These are phyloP conservation scores for Globisporangium acanthophoron DNA, from an alignment of 352 stramenopile genomes.

Conservation along the genomic window DNA sequence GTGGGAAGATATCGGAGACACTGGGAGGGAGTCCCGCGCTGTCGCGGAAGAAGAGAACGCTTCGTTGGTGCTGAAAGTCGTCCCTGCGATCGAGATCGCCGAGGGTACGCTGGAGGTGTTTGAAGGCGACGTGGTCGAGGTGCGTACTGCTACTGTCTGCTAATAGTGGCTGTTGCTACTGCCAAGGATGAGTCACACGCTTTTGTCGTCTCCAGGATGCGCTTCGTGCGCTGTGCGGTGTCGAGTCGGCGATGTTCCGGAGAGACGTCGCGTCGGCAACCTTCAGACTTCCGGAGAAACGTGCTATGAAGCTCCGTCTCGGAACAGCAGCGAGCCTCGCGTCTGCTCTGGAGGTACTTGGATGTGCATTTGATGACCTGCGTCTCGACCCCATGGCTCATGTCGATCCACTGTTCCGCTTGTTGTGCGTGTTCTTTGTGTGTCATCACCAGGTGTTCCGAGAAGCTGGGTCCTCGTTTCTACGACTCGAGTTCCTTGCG, in stretches of 20 bases:
- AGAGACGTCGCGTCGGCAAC: slow-evolving; percentile 27
- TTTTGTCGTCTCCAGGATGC: slow-evolving; percentile 26
- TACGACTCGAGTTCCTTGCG: slow-evolving; percentile 59
- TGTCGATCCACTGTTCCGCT: not conserved
- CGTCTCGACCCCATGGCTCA: not conserved
- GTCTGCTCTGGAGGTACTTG: slow-evolving; percentile 37
- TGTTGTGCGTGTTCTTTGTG: not conserved
- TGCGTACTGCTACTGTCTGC: slow-evolving; percentile 11
- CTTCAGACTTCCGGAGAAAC: slow-evolving; percentile 40
- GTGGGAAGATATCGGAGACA: slow-evolving; percentile 43
- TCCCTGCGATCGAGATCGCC: slow-evolving; percentile 11
- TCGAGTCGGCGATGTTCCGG: slow-evolving; percentile 57
- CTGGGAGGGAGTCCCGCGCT: not conserved
- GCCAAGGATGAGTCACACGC: not conserved
- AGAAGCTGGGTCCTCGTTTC: slow-evolving; percentile 39
- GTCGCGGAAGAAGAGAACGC: slow-evolving; percentile 9
- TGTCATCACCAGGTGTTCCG: slow-evolving; percentile 29
- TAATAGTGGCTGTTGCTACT: not conserved
- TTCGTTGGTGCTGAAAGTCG: slow-evolving; percentile 8
- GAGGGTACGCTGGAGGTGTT: slow-evolving; percentile 29
- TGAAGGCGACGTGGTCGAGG: slow-evolving; percentile 55
- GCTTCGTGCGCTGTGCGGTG: slow-evolving; percentile 49
- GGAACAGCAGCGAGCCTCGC: slow-evolving; percentile 30
- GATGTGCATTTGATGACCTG: not conserved
- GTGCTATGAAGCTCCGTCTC: slow-evolving; percentile 37